These are phyloP conservation scores for Lactifluus rugatus DNA, from an alignment of 768 basidiomycete genomes.

Conservation along the genomic window DNA sequence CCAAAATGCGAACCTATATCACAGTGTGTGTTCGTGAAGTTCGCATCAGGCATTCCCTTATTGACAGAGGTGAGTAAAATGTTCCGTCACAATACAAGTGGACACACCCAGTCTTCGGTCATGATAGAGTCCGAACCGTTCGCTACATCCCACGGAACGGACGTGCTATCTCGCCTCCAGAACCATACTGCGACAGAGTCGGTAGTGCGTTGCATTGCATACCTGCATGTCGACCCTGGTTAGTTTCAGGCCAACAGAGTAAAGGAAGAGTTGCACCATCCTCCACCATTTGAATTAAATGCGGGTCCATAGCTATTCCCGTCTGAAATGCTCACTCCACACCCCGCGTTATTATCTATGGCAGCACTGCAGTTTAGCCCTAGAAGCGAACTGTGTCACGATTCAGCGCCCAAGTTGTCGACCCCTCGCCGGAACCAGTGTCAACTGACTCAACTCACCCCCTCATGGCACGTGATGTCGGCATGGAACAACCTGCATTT, in stretches of 20 bases:
- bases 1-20: slow-evolving; percentile 27
- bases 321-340: slow-evolving; percentile 36
- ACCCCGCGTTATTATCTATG: slow-evolving; percentile 44
- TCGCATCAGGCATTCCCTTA: slow-evolving; percentile 21
- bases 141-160: slow-evolving; percentile 10
- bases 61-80: not conserved
- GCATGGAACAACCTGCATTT: slow-evolving; percentile 44
- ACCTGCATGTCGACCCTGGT: slow-evolving; percentile 15
- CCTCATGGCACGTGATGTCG: slow-evolving; percentile 32
- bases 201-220: slow-evolving; percentile 26
- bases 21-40: slow-evolving; percentile 25
- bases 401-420: not conserved
- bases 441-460: slow-evolving; percentile 30
- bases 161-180: slow-evolving; percentile 26
- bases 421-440: not conserved
- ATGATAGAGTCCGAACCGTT: slow-evolving; percentile 18
- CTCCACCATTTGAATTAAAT: slow-evolving; percentile 52
- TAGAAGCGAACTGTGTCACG: slow-evolving; percentile 21
- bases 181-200: slow-evolving; percentile 28
- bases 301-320: slow-evolving; percentile 43
- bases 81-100: not conserved
- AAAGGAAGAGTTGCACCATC: slow-evolving; percentile 34
- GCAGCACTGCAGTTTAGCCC: slow-evolving; percentile 41
- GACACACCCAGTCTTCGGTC: slow-evolving; percentile 20
- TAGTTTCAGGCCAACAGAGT: not conserved